Conservation (phyloP, 2,329 filamentous ascomycete species). For the Arthrinium phaeospermum region DNA sequence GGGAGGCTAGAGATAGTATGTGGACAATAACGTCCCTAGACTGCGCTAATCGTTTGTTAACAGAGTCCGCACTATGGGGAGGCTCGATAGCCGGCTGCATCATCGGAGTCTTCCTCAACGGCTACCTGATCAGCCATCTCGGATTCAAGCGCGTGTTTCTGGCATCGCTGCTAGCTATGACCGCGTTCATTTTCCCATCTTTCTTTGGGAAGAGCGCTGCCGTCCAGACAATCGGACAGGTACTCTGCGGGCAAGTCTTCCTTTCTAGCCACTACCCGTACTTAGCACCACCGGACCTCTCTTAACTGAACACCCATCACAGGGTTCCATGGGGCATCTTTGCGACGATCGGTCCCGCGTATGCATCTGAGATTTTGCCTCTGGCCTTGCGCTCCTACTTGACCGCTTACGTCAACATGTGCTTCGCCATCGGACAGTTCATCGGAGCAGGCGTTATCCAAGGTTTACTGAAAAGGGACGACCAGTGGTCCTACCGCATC, state of each 20-base stretch:
- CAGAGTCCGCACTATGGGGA: conserved; percentile 34
- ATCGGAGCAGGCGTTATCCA: conserved; percentile 43
- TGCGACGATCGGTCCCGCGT: conserved; percentile 43
- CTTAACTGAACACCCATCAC: conserved; percentile 42
- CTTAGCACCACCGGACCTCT: neutral
- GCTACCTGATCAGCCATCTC: conserved; percentile 42
- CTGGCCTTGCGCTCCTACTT: conserved; percentile 45
- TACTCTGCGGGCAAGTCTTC: conserved; percentile 37
- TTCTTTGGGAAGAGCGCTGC: conserved; percentile 41
- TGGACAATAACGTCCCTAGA: neutral
- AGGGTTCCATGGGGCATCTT: conserved; percentile 49
- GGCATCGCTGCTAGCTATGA: conserved; percentile 38
- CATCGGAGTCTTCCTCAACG: conserved; percentile 47
- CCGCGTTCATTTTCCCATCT: conserved; percentile 42
- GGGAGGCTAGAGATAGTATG: neutral
- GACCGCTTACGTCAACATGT: conserved; percentile 46
- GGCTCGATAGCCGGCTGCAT: conserved; percentile 43
- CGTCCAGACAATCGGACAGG: conserved; percentile 39
- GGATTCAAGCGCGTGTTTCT: conserved; percentile 44
- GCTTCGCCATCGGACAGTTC: conserved; percentile 49
- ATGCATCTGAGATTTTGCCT: conserved; percentile 45
- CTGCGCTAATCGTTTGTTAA: neutral
- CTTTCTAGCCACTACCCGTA: neutral
- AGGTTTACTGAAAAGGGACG: conserved; percentile 36
- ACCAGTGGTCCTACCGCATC: conserved; percentile 44